Evolutionary conservation across 2,329 filamentous ascomycete species (phyloP).

Genomic region (Colletotrichum incanum): DNA sequence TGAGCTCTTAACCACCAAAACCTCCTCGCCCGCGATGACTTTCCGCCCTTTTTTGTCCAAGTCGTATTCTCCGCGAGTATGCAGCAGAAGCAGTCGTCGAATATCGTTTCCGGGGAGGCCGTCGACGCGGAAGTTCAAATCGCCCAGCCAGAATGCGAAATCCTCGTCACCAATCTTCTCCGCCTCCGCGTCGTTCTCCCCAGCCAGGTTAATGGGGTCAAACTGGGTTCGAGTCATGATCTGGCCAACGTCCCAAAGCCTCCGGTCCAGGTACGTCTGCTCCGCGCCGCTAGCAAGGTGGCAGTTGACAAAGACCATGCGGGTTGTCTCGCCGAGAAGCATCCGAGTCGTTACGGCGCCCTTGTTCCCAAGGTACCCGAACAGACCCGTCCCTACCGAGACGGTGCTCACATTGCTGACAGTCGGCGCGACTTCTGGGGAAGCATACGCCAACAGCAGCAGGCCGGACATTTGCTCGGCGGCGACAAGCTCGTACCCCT

Average conservation of each 20-base stretch:
- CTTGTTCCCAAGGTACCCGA: slow-evolving; percentile 97
- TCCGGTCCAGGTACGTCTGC: slow-evolving; percentile 81
- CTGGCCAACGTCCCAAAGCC: slow-evolving; percentile 91
- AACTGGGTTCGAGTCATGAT: slow-evolving; percentile 85
- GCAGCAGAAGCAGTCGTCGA: slow-evolving; percentile 84
- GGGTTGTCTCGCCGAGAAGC: slow-evolving; percentile 90
- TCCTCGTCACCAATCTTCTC: slow-evolving; percentile 90
- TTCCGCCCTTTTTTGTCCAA: slow-evolving; percentile 59
- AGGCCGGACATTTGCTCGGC: slow-evolving; percentile 91
- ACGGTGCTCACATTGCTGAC: slow-evolving; percentile 87
- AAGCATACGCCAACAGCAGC: slow-evolving; percentile 87
- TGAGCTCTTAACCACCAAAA: slow-evolving; percentile 47
- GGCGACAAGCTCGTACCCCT: slow-evolving; percentile 82
- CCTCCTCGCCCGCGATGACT: slow-evolving; percentile 62
- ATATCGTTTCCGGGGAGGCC: slow-evolving; percentile 93
- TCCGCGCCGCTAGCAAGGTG: slow-evolving; percentile 92
- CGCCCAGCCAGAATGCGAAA: slow-evolving; percentile 96
- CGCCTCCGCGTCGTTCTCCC: slow-evolving; percentile 75
- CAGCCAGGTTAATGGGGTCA: slow-evolving; percentile 77
- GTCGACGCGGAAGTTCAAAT: slow-evolving; percentile 94
- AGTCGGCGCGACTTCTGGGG: slow-evolving; percentile 80
- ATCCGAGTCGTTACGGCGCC: slow-evolving; percentile 88
- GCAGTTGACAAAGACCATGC: slow-evolving; percentile 90
- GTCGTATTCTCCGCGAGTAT: slow-evolving; percentile 85
- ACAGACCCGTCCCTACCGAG: slow-evolving; percentile 88